Evolutionary conservation across 2,329 filamentous ascomycete genomes (phyloP), one percentile per base, ranked within the genome.

Genomic region (Aspergillus carbonarius): DNA sequence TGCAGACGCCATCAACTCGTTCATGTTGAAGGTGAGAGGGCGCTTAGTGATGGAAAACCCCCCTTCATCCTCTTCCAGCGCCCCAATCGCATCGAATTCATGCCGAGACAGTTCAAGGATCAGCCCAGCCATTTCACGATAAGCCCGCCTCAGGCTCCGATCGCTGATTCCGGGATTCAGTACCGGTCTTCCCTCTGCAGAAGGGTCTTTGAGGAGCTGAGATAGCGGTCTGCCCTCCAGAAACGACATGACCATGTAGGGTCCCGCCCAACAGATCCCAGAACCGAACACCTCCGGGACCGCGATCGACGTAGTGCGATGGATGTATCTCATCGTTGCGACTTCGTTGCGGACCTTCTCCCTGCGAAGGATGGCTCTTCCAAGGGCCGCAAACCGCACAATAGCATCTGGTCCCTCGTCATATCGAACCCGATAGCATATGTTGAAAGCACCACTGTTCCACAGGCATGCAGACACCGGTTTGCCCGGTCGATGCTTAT

Each of bases 211-310:
- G 1, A 50, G 27, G 3, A 37, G 6, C 12, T 34, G 12, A 1
- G 48, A 50, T 7, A 34, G 30, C 13, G 27, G 48, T 6, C 8
- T 23, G 17, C 46, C 54, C 23, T 42, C 34, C 17, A 51, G 15
- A 4, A 46, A 47, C 4, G 47, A 44, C 46, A 57, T 57, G 2
- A 52, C 25, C 4, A 57, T 52, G 4, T 57, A 57, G 10, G 47
- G 55, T 1, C 47, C 47, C 6, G 47, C 55, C 55, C 55, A 57
- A 15, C 55, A 57, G 17, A 57, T 46, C 27, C 55, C 55, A 6
- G 37, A 44, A n/a, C 47, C 55, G 5, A 47, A 51, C 7, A 57
- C 55, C n/a, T 57, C 55, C 4, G 54, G 47, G 18, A 57, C 18
- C 2, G 47, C 17, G n/a, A 57, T 57, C 15, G 47, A 57, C 3